Evolutionary conservation across 1,284 basidiomycete species (phyloP), one percentile per base, ranked within the genome.

Genomic region (Sporisorium iseilematis-ciliati): DNA sequence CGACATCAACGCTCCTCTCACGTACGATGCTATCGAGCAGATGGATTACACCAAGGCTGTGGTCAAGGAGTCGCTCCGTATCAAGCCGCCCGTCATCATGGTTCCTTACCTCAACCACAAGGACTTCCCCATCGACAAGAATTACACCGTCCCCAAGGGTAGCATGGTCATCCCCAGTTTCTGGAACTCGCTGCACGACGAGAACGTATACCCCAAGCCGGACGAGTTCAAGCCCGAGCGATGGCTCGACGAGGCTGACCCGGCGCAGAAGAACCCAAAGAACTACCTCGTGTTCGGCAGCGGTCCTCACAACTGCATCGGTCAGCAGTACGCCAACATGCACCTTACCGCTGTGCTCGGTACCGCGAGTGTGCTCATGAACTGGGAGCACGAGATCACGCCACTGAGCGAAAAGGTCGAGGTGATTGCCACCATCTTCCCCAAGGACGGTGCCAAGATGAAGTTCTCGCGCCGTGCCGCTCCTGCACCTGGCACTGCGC

Each of bases 111-210:
- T 90, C 83, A 89, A 93, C 42, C 91, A 89, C 71, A 93, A 92
- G 87, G 86, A 93, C 0, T 98, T 99, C 91, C 94, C 94, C 35
- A 94, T 99, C 87, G 88, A 91, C 54, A 87, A 90, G 21, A 90
- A 92, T 82, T 99, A 99, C 88, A 96, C 92, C 18, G 95, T 95
- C 0, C 96, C 97, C 42, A 90, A 90, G 63, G 91, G 91, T 78
- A 92, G 92, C 84, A 97, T 99, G 93, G 90, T 98, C 82, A 97
- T 99, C 79, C 96, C 96, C 2, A 93, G 93, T n/a, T 93, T 97
- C 87, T 99, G 92, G 86, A 86, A 87, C 79, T 94, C 95, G 11
- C 88, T 97, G 50, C 95, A 98, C 86, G 96, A 99, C 86, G 90
- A 92, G 20, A 88, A 88, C 49, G 90, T 95, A 60, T 99, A 93